Evolutionary conservation across 805 yeast species (phyloP).

Genomic region (Myxozyma vanderwaltii): DNA sequence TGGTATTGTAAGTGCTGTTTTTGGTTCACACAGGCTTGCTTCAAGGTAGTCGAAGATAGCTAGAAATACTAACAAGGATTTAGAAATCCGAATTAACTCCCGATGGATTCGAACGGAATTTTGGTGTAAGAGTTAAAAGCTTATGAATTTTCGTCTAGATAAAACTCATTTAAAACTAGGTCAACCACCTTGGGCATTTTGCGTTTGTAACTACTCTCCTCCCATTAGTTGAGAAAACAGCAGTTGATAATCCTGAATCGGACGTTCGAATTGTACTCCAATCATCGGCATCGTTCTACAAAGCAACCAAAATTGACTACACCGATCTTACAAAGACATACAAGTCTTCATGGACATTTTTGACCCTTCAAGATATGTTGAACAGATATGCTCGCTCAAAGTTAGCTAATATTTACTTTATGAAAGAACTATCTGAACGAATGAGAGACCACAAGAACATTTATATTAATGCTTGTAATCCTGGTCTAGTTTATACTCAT

Average conservation of each 20-base stretch:
- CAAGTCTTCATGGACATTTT: constrained; percentile 1
- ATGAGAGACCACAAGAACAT: constrained; percentile 14
- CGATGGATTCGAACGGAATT: constrained; percentile 30
- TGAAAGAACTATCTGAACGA: constrained; percentile 15
- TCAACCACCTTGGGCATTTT: constrained; percentile 31
- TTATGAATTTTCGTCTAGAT: not conserved
- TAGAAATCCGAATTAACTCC: constrained; percentile 23
- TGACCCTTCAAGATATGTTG: constrained; percentile 16
- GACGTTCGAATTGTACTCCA: constrained; percentile 28
- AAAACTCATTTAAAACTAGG: not conserved
- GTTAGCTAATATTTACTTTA: constrained; percentile 27
- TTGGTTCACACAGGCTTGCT: not conserved
- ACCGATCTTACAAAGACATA: constrained; percentile 9
- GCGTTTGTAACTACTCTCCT: constrained; percentile 30
- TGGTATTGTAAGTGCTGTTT: constrained; percentile 13
- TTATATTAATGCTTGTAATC: constrained; percentile 32
- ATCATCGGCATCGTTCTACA: constrained; percentile 15
- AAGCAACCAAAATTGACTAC: constrained; percentile 18
- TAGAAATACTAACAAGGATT: not conserved
- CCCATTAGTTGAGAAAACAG: constrained; percentile 24
- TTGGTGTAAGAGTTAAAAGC: constrained; percentile 15
- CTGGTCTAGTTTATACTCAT: constrained; percentile 28
- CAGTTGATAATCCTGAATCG: constrained; percentile 11
- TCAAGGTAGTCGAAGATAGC: not conserved
- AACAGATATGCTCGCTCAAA: constrained; percentile 30